Evolutionary conservation across 2,329 filamentous ascomycete species (phyloP).

Genomic region (Sporothrix pallida): DNA sequence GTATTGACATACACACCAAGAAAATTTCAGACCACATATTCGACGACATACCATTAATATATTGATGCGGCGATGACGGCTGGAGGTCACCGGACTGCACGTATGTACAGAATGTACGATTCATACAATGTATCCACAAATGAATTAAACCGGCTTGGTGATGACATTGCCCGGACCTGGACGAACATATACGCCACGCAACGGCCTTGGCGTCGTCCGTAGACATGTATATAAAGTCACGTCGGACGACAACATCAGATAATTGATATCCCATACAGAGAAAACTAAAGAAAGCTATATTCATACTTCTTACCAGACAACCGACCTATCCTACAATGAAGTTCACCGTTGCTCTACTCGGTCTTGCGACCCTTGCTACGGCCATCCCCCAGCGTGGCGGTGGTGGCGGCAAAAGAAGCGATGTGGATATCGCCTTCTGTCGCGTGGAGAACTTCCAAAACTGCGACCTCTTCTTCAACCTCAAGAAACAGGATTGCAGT

Average conservation of each 20-base stretch:
- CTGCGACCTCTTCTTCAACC: neutral
- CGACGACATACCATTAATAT: neutral
- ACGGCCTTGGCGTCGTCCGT: neutral
- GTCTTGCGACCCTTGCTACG: neutral
- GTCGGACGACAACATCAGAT: neutral
- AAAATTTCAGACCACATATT: neutral
- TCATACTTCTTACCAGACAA: neutral
- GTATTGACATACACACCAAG: neutral
- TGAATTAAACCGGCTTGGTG: conserved; percentile 18
- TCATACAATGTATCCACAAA: neutral
- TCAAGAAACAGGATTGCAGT: neutral
- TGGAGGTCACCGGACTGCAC: neutral
- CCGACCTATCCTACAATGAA: neutral
- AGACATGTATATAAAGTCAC: neutral
- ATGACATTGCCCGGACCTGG: neutral
- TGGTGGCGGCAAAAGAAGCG: neutral
- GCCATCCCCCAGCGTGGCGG: neutral
- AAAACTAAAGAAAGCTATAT: neutral
- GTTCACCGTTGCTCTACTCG: too few relatives aligned
- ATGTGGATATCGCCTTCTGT: neutral
- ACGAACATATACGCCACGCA: neutral
- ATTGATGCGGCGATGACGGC: neutral
- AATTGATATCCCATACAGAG: neutral
- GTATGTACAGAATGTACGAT: too few relatives aligned
- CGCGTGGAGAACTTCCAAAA: conserved; percentile 8